Evolutionary conservation across 225 moss, liverwort and hornwort genomes (phyloP), one percentile per base, ranked within the genome.

Genomic region (Antitrichia curtipendula): DNA sequence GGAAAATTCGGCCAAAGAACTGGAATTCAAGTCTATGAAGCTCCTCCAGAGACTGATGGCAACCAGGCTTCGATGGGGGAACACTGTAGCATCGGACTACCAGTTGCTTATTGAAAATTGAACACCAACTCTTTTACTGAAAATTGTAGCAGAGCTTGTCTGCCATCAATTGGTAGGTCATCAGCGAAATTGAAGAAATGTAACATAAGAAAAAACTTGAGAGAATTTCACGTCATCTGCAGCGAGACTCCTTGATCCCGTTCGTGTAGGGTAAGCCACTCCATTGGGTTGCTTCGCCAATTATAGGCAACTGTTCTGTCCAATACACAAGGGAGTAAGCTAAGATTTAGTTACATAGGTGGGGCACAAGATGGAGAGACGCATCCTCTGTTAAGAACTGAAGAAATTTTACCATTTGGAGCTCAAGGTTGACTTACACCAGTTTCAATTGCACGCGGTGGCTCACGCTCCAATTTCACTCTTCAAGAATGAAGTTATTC

Each of bases 31-130:
- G 65, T 91, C 93, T 5, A 91, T 90, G 89, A 90, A 89, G 65
- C 89, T 93, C 58, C 88, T 93, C 36, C 91, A 91, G 75, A 87
- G 87, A 82, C 82, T 92, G 75, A 87, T 84, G 90, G 92, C 90
- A 47, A 90, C 90, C 80, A 87, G 90, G 41, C 82, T 92, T 74
- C 89, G 83, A 54, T 90, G 90, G 92, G 87, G 87, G 29, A 82
- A 75, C 16, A 87, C 85, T 61, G 68, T 80, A 47, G 89, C 90
- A 49, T 78, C 85, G 53, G 85, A 87, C 54, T 81, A 54, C 85
- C 89, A 89, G 49, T 75, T 89, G 87, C 85, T 90, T 47, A 88
- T 84, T 73, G 87, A 84, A 71, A 81, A 88, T 65, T 90, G 59
- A 89, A 68, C 49, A 82, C 74, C 38, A 43, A 78, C 68, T 59